These are phyloP conservation scores for Ogataea dorogensis DNA, from an alignment of 805 yeast species.

Conservation along the genomic window DNA sequence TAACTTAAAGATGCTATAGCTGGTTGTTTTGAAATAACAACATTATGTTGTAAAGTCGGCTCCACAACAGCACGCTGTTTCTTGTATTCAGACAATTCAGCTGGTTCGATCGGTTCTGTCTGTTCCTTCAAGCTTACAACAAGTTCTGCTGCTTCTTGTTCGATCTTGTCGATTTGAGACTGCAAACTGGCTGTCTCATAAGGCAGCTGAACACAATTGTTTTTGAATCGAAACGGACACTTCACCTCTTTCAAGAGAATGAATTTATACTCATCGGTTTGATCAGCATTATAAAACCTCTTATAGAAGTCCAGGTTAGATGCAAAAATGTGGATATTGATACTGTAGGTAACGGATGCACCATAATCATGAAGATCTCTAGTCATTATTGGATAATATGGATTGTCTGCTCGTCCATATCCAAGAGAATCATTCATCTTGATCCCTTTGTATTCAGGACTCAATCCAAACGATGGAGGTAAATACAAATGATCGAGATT, in stretches of 20 bases:
- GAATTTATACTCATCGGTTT: slow-evolving; percentile 26
- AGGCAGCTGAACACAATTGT: slow-evolving; percentile 2
- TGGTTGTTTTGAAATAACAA: no score
- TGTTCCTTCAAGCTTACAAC: slow-evolving; percentile 12
- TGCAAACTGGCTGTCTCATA: not conserved
- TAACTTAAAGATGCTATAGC: not conserved
- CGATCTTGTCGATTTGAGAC: slow-evolving; percentile 13
- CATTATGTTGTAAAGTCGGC: no score
- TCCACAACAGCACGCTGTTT: no score
- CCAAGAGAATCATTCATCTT: slow-evolving; percentile 43
- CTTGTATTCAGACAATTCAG: not conserved
- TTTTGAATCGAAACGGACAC: slow-evolving; percentile 24
- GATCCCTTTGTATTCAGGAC: slow-evolving; percentile 26
- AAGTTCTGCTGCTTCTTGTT: slow-evolving; percentile 4
- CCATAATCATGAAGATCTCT: slow-evolving; percentile 43
- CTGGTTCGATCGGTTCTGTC: slow-evolving; percentile 2
- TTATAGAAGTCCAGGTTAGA: slow-evolving; percentile 33
- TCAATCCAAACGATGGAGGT: slow-evolving; percentile 44
- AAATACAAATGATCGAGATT: slow-evolving; percentile 33
- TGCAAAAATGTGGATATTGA: slow-evolving; percentile 57
- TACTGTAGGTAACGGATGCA: slow-evolving; percentile 46
- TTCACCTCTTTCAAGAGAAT: slow-evolving; percentile 22
- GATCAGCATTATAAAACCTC: slow-evolving; percentile 18
- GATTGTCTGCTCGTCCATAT: slow-evolving; percentile 48
- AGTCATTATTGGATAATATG: slow-evolving; percentile 54